phyloP scores from a whole-genome alignment of 1,139 yeast genomes.

The Torulaspora globosa region DNA sequence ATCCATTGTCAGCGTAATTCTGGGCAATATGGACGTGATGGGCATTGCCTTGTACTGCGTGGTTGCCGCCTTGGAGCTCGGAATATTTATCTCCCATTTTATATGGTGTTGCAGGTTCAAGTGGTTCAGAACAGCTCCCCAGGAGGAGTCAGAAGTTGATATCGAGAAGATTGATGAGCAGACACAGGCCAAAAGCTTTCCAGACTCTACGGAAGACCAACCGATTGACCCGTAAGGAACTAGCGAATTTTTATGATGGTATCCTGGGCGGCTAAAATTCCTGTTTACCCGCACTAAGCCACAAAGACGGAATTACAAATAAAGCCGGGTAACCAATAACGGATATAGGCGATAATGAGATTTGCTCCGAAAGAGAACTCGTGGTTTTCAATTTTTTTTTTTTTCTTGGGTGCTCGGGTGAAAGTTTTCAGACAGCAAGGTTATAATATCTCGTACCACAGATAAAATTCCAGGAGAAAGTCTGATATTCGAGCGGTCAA shows the following conservation, averaged over 20 bases:
- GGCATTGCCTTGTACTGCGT: slow-evolving; percentile 72
- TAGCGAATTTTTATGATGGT: no score
- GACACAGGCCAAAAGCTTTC: neutral
- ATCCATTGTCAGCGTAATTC: slow-evolving; percentile 62
- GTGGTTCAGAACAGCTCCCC: slow-evolving; percentile 25
- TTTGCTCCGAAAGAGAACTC: neutral
- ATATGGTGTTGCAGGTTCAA: slow-evolving; percentile 65
- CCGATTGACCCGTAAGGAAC: neutral
- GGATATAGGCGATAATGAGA: neutral
- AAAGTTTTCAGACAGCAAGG: no score
- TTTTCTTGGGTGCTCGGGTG: neutral
- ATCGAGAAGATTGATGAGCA: slow-evolving; percentile 2
- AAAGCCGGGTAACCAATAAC: neutral
- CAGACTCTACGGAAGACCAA: neutral
- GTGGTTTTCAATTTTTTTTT: neutral
- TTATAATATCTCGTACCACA: no score
- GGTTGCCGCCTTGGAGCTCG: slow-evolving; percentile 69
- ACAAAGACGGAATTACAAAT: neutral
- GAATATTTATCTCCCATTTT: slow-evolving; percentile 65
- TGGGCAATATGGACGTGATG: slow-evolving; percentile 64
- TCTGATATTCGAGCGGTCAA: no score
- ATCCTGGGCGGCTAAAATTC: slow-evolving; percentile 1
- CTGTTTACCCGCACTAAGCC: neutral
- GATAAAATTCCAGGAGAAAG: no score
- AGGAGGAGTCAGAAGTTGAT: slow-evolving; percentile 2